Conservation (phyloP, 2,329 filamentous ascomycete genomes). For the Verruconis gallopava region DNA sequence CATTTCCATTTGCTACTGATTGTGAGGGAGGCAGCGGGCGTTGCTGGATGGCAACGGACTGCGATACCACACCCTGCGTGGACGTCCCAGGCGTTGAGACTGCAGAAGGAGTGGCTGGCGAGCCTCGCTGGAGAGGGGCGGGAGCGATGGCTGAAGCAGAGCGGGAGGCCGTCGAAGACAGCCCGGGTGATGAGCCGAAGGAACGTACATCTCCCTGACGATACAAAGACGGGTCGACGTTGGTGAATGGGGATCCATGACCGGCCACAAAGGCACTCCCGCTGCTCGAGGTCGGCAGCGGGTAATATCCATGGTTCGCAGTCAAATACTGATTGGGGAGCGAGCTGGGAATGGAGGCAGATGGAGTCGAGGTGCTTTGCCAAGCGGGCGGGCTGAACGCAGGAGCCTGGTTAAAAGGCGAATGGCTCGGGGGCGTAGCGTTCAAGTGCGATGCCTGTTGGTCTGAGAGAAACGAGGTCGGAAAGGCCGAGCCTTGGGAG, state of each 20-base stretch:
- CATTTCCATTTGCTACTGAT: neutral
- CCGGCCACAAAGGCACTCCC: neutral
- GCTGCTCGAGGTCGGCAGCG: neutral
- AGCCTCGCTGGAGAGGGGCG: neutral
- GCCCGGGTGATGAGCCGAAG: no score
- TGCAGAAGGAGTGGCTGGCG: neutral
- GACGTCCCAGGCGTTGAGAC: neutral
- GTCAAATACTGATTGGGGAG: neutral
- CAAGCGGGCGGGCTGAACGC: neutral
- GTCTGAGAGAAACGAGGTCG: neutral
- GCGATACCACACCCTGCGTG: neutral
- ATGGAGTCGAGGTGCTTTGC: no score
- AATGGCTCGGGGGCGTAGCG: neutral
- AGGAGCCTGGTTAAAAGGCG: neutral
- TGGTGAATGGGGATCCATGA: neutral
- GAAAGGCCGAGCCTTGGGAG: constrained; percentile 5
- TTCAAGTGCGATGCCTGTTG: neutral
- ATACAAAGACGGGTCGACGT: neutral
- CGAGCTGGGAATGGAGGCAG: neutral
- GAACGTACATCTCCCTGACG: neutral
- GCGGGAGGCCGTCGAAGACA: no score
- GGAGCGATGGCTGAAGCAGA: neutral
- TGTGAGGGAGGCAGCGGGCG: neutral
- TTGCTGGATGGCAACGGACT: neutral
- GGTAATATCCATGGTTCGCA: neutral